A percentile compares a stretch with the other conserved stretches of the same genome.
Evolutionary conservation across 2,329 filamentous ascomycete species (phyloP).

Genomic region (Fusarium torreyae): DNA sequence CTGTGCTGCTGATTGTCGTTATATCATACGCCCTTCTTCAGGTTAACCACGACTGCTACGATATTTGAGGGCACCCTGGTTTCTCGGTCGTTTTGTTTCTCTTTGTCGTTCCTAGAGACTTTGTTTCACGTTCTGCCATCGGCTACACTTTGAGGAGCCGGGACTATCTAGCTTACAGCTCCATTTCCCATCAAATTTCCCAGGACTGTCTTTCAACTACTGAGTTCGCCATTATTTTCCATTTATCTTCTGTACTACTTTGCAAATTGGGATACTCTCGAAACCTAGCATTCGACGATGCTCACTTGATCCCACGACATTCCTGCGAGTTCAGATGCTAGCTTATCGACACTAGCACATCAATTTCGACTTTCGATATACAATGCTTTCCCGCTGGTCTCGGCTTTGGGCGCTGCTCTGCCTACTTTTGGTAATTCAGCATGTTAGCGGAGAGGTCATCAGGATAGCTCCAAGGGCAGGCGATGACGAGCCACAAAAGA

Average conservation of each 20-base stretch:
- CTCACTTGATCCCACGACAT: conserved; percentile 23
- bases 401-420: conserved; percentile 58
- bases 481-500: conserved; percentile 28
- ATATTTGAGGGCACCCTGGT: conserved; percentile 32
- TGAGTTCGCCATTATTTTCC: conserved; percentile 10
- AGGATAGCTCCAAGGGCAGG: conserved; percentile 56
- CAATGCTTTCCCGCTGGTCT: conserved; percentile 55
- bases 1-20: conserved; percentile 42
- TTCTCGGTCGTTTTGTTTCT: conserved; percentile 22
- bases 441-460: conserved; percentile 55
- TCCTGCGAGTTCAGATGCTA: conserved; percentile 38
- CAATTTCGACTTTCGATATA: conserved; percentile 22
- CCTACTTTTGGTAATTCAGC: conserved; percentile 57
- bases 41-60: conserved; percentile 19
- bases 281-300: conserved; percentile 39
- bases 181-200: conserved; percentile 13
- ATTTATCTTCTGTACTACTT: neutral
- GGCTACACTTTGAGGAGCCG: conserved; percentile 22
- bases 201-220: conserved; percentile 6
- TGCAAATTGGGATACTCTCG: conserved; percentile 1
- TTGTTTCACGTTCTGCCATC: conserved; percentile 37
- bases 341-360: conserved; percentile 10
- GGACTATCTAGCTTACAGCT: conserved; percentile 23
- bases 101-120: conserved; percentile 22
- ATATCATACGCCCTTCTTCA: conserved; percentile 4